Evolutionary conservation across 2,329 filamentous ascomycete genomes (phyloP).

Genomic region (Xylaria sp.): DNA sequence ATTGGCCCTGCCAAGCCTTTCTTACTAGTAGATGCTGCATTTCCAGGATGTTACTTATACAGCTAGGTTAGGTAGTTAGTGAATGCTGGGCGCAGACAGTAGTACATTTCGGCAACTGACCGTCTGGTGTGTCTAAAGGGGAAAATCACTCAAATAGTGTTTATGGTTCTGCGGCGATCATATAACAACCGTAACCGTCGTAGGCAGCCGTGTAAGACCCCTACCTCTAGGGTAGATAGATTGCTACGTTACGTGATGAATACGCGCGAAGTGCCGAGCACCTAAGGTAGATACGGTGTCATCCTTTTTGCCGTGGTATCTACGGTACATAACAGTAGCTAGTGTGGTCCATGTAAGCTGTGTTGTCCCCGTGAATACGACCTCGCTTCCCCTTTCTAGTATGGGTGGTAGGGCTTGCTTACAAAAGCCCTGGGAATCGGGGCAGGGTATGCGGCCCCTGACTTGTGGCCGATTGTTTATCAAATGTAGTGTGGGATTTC

Average conservation of each 20-base stretch:
- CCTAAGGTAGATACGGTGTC: too few relatives aligned
- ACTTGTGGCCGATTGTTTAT: not conserved
- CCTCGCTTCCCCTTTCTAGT: slow-evolving; percentile 7
- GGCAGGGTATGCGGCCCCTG: not conserved
- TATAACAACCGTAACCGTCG: too few relatives aligned
- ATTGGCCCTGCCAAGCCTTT: slow-evolving; percentile 30
- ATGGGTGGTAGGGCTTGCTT: slow-evolving; percentile 11
- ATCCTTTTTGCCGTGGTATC: not conserved
- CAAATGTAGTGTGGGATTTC: not conserved
- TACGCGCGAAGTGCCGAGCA: too few relatives aligned
- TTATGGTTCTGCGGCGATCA: too few relatives aligned
- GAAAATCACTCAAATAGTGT: too few relatives aligned
- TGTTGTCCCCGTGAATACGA: not conserved
- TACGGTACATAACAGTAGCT: not conserved
- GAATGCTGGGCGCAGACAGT: not conserved
- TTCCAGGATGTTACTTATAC: not conserved
- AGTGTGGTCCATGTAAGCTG: not conserved
- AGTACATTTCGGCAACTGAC: too few relatives aligned
- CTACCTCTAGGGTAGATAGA: too few relatives aligned
- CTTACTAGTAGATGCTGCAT: not conserved
- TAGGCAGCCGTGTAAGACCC: too few relatives aligned
- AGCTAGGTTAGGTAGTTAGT: not conserved
- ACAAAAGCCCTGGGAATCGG: slow-evolving; percentile 6
- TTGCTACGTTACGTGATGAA: too few relatives aligned
- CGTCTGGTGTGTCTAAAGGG: too few relatives aligned